A percentile compares a stretch with the other conserved stretches of the same genome.
Evolutionary conservation across 2,329 filamentous ascomycete species (phyloP).

Genomic region (Colletotrichum trifolii): DNA sequence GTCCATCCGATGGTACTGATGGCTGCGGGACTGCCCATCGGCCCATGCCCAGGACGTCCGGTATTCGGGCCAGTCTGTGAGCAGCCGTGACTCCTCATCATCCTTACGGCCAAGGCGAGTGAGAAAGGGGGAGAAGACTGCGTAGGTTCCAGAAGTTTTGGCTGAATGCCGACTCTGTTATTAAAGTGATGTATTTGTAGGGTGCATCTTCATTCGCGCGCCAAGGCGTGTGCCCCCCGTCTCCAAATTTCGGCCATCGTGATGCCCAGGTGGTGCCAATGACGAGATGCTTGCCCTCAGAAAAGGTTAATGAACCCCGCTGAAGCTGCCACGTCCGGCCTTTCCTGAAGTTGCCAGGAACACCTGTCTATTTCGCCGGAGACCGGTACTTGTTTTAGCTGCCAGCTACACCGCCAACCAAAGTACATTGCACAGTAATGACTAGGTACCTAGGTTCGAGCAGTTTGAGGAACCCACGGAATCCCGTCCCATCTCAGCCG

Average conservation of each 20-base stretch:
- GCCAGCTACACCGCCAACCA: too few species aligned
- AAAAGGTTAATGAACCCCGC: slow-evolving; percentile 37
- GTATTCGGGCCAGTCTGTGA: background rate
- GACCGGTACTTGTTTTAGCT: background rate
- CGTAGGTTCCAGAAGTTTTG: too few species aligned
- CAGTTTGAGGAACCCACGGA: too few species aligned
- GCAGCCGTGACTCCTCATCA: too few species aligned
- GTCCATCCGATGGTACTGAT: slow-evolving; percentile 25
- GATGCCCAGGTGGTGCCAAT: slow-evolving; percentile 33
- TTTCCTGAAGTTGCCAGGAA: slow-evolving; percentile 17
- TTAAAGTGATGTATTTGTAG: too few species aligned
- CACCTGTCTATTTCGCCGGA: background rate
- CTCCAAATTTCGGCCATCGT: slow-evolving; percentile 30
- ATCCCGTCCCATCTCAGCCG: too few species aligned
- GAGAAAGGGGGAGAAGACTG: too few species aligned
- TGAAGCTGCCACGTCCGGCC: slow-evolving; percentile 35
- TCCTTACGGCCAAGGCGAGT: background rate
- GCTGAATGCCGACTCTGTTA: too few species aligned
- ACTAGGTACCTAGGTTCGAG: background rate
- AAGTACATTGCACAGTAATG: too few species aligned
- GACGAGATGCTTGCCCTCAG: slow-evolving; percentile 32
- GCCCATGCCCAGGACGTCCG: slow-evolving; percentile 10
- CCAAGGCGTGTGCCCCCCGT: slow-evolving; percentile 9
- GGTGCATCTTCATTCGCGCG: background rate
- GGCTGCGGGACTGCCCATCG: slow-evolving; percentile 25